These are phyloP conservation scores for Candida sakaeoensis DNA, from an alignment of 805 yeast genomes.

Conservation along the genomic window DNA sequence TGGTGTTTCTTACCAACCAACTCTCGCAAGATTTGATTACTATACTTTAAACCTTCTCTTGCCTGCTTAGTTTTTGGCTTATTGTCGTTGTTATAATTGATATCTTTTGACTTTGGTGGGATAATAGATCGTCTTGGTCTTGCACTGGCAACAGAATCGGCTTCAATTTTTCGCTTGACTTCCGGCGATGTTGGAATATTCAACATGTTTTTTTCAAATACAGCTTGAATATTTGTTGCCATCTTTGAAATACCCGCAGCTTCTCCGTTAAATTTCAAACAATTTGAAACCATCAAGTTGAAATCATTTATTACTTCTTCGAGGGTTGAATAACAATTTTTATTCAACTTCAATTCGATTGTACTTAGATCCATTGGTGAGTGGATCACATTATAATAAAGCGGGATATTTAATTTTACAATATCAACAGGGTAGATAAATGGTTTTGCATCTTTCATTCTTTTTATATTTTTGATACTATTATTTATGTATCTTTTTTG, in stretches of 20 bases:
- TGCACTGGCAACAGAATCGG: constrained; percentile 68
- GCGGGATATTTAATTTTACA: constrained; percentile 83
- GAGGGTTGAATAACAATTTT: constrained; percentile 68
- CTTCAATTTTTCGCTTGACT: constrained; percentile 9
- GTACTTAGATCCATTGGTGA: constrained; percentile 94
- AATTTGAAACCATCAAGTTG: constrained; percentile 79
- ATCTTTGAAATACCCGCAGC: constrained; percentile 80
- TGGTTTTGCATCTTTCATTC: constrained; percentile 90
- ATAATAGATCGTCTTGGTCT: constrained; percentile 95
- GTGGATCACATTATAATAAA: constrained; percentile 76
- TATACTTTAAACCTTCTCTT: constrained; percentile 85
- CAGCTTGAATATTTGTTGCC: constrained; percentile 87
- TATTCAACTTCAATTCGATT: constrained; percentile 73
- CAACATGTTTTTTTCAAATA: constrained; percentile 88
- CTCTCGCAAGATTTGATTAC: constrained; percentile 79
- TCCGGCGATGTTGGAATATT: constrained; percentile 72
- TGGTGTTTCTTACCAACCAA: constrained; percentile 79
- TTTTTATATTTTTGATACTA: constrained; percentile 78
- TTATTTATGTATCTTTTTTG: constrained; percentile 78
- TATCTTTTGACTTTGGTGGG: constrained; percentile 93
- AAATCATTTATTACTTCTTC: constrained; percentile 72
- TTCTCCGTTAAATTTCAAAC: constrained; percentile 81
- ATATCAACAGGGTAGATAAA: constrained; percentile 88
- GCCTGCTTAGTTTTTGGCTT: constrained; percentile 89
- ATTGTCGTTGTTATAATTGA: constrained; percentile 70